phyloP scores from a whole-genome alignment of 1,139 yeast genomes.

The Candida sp. region DNA sequence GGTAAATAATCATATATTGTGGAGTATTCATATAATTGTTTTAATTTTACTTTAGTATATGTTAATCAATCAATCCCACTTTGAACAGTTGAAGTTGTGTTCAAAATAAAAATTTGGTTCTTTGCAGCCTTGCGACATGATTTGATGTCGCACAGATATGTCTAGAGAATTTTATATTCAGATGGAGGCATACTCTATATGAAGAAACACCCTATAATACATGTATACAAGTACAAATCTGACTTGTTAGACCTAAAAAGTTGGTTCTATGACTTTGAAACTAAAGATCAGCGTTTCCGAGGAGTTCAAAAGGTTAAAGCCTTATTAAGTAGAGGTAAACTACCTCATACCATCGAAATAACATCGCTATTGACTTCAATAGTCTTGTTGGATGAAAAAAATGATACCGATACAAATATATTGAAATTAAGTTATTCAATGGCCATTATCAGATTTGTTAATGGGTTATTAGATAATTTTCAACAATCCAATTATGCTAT shows the following conservation, averaged over 20 bases:
- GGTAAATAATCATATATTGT: too few species aligned
- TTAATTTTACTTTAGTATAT: too few species aligned
- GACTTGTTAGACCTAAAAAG: conserved; percentile 54
- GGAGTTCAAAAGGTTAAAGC: conserved; percentile 48
- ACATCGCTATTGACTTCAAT: conserved; percentile 64
- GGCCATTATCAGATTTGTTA: conserved; percentile 84
- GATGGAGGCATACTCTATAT: too few species aligned
- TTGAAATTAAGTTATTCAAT: conserved; percentile 61
- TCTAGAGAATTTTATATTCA: too few species aligned
- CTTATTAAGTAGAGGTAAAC: conserved; percentile 32
- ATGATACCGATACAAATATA: conserved; percentile 19
- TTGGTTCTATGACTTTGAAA: conserved; percentile 51
- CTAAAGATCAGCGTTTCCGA: conserved; percentile 19
- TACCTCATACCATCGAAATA: conserved; percentile 49
- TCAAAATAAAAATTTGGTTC: too few species aligned
- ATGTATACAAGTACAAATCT: conserved; percentile 50
- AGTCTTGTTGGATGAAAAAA: conserved; percentile 36
- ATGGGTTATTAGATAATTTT: conserved; percentile 84
- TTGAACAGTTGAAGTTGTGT: too few species aligned
- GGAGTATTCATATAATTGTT: too few species aligned
- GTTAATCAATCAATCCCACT: too few species aligned
- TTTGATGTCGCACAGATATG: too few species aligned
- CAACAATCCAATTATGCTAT: conserved; percentile 80
- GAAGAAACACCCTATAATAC: conserved; percentile 39
- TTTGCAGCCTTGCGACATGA: not conserved